Base-by-base conservation (phyloP, 441 rosid genomes). In the Pelargonium exstipulatum region DNA sequence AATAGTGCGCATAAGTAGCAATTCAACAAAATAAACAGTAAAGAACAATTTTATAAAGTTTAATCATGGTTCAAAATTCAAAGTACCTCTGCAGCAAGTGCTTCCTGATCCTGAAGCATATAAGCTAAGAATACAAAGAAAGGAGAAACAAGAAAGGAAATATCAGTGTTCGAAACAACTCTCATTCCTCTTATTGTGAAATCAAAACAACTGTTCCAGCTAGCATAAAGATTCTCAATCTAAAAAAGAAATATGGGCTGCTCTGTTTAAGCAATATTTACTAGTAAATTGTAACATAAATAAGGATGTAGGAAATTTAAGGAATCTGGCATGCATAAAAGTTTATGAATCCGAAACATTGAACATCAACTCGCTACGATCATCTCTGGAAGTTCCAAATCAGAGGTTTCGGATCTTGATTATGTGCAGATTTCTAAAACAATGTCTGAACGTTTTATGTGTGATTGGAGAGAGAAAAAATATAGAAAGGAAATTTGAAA, bases 31-130 rank as follows among this genome's bases (percentile, higher is more conserved):
- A 4, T 13, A 49, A 49, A 49, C 55, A 49, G 55, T 1, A 17
- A 0, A 17, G 2, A 17, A 13, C 29, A 17, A 9, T 24, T 24
- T 49, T n/a, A 3, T 13, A 49, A 49, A 13, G 8, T 13, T 51
- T 51, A 46, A 14, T 14, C 24, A 17, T 53, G 49, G 71, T 68
- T 40, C 55, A 49, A 20, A 67, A 37, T 85, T 40, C 55, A 49
- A 20, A 67, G 48, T 85, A 94, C 97, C 98, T 91, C 95, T 67
- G 90, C 95, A 78, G 98, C 97, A 77, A 79, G 85, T 53, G 76
- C 97, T 69, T 94, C 95, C 71, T 87, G 96, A 57, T 94, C 97
- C 79, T 87, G 97, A 72, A 94, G 83, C 93, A 84, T 85, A 77
- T 76, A 89, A 72, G 83, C 97, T 94, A 69, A 74, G 74, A 68